Evolutionary conservation across 1,139 yeast genomes (phyloP).

Genomic region (Diutina neorugosa): DNA sequence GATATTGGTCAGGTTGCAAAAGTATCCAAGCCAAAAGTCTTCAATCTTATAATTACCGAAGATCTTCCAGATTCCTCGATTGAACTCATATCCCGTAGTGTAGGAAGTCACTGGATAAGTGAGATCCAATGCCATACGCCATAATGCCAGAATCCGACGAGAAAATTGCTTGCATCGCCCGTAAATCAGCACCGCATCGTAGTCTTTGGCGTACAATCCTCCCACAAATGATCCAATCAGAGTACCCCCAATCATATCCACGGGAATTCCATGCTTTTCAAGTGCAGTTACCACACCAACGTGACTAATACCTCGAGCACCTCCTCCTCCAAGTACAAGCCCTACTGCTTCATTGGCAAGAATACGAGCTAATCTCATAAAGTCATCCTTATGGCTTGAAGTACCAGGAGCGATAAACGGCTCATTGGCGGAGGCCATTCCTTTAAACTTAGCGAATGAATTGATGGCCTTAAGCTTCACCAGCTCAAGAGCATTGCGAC

Average conservation of each 20-base stretch:
- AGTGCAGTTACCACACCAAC: slow-evolving; percentile 84
- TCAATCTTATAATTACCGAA: slow-evolving; percentile 89
- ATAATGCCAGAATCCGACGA: slow-evolving; percentile 66
- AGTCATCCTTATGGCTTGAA: slow-evolving; percentile 62
- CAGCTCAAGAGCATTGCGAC: slow-evolving; percentile 19
- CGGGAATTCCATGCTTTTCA: slow-evolving; percentile 90
- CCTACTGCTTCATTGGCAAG: slow-evolving; percentile 92
- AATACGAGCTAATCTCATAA: slow-evolving; percentile 77
- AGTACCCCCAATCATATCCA: slow-evolving; percentile 91
- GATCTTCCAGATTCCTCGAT: slow-evolving; percentile 91
- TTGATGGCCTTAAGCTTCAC: slow-evolving; percentile 21
- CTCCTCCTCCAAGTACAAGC: slow-evolving; percentile 92
- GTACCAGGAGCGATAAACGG: background rate
- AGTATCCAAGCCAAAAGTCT: slow-evolving; percentile 88
- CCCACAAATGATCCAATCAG: slow-evolving; percentile 95
- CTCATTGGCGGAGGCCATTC: background rate
- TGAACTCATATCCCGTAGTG: slow-evolving; percentile 94
- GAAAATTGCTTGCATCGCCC: slow-evolving; percentile 86
- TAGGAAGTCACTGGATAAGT: slow-evolving; percentile 92
- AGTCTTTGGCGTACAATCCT: slow-evolving; percentile 85
- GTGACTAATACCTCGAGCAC: slow-evolving; percentile 91
- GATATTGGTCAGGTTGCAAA: slow-evolving; percentile 88
- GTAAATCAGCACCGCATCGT: slow-evolving; percentile 80
- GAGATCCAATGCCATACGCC: slow-evolving; percentile 76
- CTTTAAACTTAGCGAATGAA: slow-evolving; percentile 14